phyloP scores from a whole-genome alignment of 2,329 filamentous ascomycete genomes.

The Cyphellophora europaea region DNA sequence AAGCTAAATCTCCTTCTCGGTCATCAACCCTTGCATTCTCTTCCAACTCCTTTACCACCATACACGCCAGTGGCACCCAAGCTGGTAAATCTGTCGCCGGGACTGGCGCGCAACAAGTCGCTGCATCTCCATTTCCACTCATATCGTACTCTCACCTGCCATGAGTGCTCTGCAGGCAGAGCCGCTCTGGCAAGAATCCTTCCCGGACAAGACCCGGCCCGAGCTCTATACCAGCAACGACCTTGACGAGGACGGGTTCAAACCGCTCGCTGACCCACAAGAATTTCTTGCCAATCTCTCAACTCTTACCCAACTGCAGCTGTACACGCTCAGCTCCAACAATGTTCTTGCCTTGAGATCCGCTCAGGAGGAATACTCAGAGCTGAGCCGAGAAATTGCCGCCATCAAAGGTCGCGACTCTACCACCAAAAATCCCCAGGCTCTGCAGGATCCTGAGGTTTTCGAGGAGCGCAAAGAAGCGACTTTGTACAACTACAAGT shows the following conservation, averaged over 20 bases:
- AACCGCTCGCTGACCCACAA: slow-evolving; percentile 14
- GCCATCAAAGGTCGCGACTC: slow-evolving; percentile 35
- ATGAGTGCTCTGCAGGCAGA: not conserved
- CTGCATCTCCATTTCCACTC: no score
- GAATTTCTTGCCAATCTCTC: slow-evolving; percentile 13
- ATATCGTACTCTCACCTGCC: no score
- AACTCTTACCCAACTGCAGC: slow-evolving; percentile 20
- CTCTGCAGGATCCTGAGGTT: slow-evolving; percentile 29
- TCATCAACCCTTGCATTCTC: no score
- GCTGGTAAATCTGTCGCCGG: no score
- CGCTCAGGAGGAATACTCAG: slow-evolving; percentile 52
- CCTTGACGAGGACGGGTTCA: slow-evolving; percentile 15
- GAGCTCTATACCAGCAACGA: slow-evolving; percentile 12
- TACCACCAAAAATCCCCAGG: slow-evolving; percentile 42
- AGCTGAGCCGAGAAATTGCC: slow-evolving; percentile 41
- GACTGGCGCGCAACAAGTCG: no score
- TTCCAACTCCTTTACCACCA: no score
- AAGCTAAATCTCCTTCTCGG: no score
- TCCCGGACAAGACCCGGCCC: slow-evolving; percentile 14
- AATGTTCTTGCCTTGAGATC: slow-evolving; percentile 41
- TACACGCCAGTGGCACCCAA: no score
- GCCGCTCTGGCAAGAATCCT: slow-evolving; percentile 13
- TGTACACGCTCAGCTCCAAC: slow-evolving; percentile 47
- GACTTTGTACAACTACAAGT: slow-evolving; percentile 50
- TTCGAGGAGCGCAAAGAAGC: slow-evolving; percentile 54